Evolutionary conservation across 495 filamentous ascomycete genomes (phyloP), one percentile per base, ranked within the genome.

Genomic region (Cladorrhinum samala): DNA sequence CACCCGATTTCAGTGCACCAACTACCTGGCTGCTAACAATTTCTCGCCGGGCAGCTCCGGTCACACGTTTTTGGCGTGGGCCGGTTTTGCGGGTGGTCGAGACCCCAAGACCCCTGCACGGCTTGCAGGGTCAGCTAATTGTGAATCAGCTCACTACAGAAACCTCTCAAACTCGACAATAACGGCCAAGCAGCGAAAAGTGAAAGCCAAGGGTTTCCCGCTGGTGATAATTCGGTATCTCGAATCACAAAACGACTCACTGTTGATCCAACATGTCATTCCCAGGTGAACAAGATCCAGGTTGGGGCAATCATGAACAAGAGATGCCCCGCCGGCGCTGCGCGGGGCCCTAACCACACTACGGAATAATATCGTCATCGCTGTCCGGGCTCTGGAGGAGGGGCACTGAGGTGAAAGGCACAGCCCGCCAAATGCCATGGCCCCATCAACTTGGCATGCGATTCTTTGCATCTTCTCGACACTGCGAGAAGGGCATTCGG

Each of bases 1-100:
- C 23, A 6, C 8, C 21, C 16, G 14, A 47, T 9, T n/a, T 47
- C 13, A 23, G 45, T 18, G 45, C 24, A 33, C 9, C 23, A 25
- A 33, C 1, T 13, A 66, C 63, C 14, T 49, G 6, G 1, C 18
- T 9, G 17, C 55, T 66, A 66, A 56, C 63, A 66, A 52, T 55
- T 55, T 38, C 8, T 13, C 1, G 7, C 21, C 62, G 62, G 64
- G 16, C 25, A 37, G 21, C 37, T 52, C 64, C 61, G 63, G 50
- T 63, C 62, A 56, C 54, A 49, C 59, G 59, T n/a, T 63, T 62
- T 61, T 53, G 53, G 16, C n/a, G n/a, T 44, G 45, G 54, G 30
- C 25, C 23, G 42, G 41, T 43, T 21, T 33, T 39, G 36, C 40
- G 14, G 37, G n/a, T n/a, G 49, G 21, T 59, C 63, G 52, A 48